These are phyloP conservation scores for Fusarium palustre DNA, from an alignment of 2,329 filamentous ascomycete genomes.

Conservation along the genomic window DNA sequence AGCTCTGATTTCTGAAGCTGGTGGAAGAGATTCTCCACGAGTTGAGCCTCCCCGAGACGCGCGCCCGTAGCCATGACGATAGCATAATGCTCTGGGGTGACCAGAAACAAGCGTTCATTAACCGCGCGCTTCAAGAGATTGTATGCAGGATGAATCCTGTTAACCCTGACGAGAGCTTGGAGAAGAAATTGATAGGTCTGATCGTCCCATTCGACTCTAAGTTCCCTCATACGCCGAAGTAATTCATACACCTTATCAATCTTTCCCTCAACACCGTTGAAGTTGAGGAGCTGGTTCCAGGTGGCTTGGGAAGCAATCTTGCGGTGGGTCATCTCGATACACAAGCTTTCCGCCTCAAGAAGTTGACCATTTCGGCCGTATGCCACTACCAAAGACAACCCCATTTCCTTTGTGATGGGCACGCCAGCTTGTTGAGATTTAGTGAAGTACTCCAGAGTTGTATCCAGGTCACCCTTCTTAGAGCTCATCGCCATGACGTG, in stretches of 20 bases:
- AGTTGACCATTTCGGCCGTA: constrained; percentile 63
- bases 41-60: constrained; percentile 56
- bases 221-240: constrained; percentile 61
- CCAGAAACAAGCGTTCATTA: constrained; percentile 58
- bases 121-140: constrained; percentile 60
- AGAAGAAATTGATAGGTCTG: constrained; percentile 65
- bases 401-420: constrained; percentile 66
- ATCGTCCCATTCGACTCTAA: constrained; percentile 60
- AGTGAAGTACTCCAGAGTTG: constrained; percentile 73
- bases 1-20: constrained; percentile 59
- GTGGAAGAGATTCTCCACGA: constrained; percentile 56
- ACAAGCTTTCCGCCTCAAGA: constrained; percentile 54
- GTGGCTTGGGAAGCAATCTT: constrained; percentile 68
- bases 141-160: constrained; percentile 63
- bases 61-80: constrained; percentile 66
- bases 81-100: constrained; percentile 62
- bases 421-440: constrained; percentile 68
- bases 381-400: constrained; percentile 74
- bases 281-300: constrained; percentile 82
- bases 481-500: constrained; percentile 80
- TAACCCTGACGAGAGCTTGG: constrained; percentile 60
- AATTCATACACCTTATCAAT: constrained; percentile 62
- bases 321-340: constrained; percentile 63
- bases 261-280: constrained; percentile 73
- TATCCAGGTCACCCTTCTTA: constrained; percentile 77